phyloP scores from a whole-genome alignment of 2,329 filamentous ascomycete genomes.

The Ascochyta fabae region DNA sequence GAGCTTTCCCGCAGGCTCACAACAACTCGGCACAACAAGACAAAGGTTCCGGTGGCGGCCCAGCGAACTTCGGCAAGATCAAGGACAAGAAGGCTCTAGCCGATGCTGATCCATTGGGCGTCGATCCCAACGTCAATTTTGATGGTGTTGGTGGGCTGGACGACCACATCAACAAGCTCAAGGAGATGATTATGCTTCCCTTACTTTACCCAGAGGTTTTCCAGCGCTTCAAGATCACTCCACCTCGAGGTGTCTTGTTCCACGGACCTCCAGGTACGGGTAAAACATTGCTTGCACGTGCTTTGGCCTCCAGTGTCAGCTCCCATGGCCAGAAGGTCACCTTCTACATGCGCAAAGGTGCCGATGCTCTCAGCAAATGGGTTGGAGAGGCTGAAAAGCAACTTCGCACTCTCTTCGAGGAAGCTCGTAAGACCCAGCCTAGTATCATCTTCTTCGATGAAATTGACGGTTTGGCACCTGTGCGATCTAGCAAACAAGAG shows the following conservation, averaged over 20 bases:
- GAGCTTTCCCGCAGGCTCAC: slow-evolving; percentile 62
- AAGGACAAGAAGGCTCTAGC: slow-evolving; percentile 91
- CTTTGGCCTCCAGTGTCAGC: slow-evolving; percentile 88
- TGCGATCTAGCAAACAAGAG: slow-evolving; percentile 96
- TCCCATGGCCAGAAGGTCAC: slow-evolving; percentile 92
- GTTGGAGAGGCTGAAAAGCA: slow-evolving; percentile 98
- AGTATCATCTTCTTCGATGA: slow-evolving; percentile 99
- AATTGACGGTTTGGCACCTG: slow-evolving; percentile 94
- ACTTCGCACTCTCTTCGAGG: slow-evolving; percentile 89
- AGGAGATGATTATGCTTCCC: slow-evolving; percentile 97
- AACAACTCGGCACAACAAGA: slow-evolving; percentile 62
- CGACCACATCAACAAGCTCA: slow-evolving; percentile 93
- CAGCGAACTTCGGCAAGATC: slow-evolving; percentile 88
- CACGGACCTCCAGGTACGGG: slow-evolving; percentile 96
- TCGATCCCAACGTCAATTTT: slow-evolving; percentile 91
- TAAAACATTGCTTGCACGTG: slow-evolving; percentile 94
- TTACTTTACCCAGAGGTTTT: slow-evolving; percentile 96
- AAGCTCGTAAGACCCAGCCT: slow-evolving; percentile 92
- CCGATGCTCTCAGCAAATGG: slow-evolving; percentile 97
- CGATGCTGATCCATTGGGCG: slow-evolving; percentile 91
- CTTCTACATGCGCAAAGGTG: slow-evolving; percentile 99
- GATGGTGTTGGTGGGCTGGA: slow-evolving; percentile 91
- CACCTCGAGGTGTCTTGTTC: slow-evolving; percentile 92
- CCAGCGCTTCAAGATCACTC: slow-evolving; percentile 87
- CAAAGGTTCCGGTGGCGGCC: slow-evolving; percentile 62